These are phyloP conservation scores for Ceratocystis cacaofunesta DNA, from an alignment of 2,329 filamentous ascomycete genomes.

Conservation along the genomic window DNA sequence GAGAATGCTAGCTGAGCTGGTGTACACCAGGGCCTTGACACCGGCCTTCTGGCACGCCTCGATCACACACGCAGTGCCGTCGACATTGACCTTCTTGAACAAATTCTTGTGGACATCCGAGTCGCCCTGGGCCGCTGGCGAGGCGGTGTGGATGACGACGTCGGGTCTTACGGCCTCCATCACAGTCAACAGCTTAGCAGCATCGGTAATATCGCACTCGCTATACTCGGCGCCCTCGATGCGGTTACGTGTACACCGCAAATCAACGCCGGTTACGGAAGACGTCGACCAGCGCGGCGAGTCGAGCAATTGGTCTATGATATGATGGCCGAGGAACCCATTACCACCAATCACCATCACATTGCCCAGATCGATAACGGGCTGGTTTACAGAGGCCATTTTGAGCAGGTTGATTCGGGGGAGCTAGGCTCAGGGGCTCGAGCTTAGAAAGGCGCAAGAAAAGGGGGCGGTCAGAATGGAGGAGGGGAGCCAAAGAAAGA, in stretches of 20 bases:
- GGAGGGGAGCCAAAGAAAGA: neutral
- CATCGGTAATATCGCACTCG: constrained; percentile 64
- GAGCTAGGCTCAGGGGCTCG: neutral
- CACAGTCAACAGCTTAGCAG: constrained; percentile 42
- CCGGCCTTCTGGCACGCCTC: constrained; percentile 53
- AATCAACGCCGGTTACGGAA: constrained; percentile 55
- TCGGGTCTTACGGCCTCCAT: constrained; percentile 57
- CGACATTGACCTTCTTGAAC: constrained; percentile 73
- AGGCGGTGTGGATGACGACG: constrained; percentile 83
- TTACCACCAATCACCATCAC: constrained; percentile 72
- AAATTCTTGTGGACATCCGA: constrained; percentile 41
- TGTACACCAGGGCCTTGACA: constrained; percentile 78
- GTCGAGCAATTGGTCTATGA: constrained; percentile 56
- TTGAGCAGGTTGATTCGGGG: neutral
- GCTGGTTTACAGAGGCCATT: neutral
- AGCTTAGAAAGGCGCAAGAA: neutral
- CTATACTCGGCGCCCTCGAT: constrained; percentile 45
- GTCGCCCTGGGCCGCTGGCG: constrained; percentile 44
- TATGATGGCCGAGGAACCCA: constrained; percentile 71
- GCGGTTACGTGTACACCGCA: constrained; percentile 56
- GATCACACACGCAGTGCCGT: constrained; percentile 66
- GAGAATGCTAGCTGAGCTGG: constrained; percentile 74
- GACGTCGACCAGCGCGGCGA: constrained; percentile 28
- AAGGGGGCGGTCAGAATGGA: neutral
- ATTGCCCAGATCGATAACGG: constrained; percentile 37